Evolutionary conservation across 352 stramenopile species (phyloP).

Genomic region (Thalassiosira livingstoniorum): DNA sequence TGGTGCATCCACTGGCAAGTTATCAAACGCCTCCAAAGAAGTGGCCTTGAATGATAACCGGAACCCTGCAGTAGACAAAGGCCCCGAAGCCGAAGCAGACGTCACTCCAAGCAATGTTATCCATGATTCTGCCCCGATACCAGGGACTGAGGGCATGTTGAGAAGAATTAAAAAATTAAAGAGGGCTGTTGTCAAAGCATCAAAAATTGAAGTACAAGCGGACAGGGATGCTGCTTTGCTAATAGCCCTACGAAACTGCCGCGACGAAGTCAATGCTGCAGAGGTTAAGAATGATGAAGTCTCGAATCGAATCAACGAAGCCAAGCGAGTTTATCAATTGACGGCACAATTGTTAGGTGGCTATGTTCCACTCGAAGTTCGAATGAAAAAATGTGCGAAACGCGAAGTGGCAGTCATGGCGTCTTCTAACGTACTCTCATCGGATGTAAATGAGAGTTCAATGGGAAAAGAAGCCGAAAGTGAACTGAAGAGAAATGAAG

Average conservation of each 20-base stretch:
- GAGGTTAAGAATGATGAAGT: conserved; percentile 10
- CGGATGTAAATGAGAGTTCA: background rate
- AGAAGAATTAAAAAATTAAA: background rate
- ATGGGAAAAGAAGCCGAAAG: conserved; percentile 6
- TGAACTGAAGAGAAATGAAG: background rate
- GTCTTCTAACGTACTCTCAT: background rate
- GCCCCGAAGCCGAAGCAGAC: no score
- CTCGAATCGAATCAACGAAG: conserved; percentile 3
- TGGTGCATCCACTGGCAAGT: no score
- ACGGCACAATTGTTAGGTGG: conserved; percentile 31
- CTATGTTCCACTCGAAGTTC: conserved; percentile 37
- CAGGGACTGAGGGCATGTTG: background rate
- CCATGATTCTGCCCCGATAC: no score
- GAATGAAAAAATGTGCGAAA: conserved; percentile 1
- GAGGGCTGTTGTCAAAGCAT: conserved; percentile 1
- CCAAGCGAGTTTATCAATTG: conserved; percentile 40
- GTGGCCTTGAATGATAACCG: no score
- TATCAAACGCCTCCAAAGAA: no score
- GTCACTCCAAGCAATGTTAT: no score
- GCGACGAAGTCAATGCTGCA: conserved; percentile 32
- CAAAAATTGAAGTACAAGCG: conserved; percentile 19
- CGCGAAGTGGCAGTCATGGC: background rate
- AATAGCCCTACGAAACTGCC: conserved; percentile 16
- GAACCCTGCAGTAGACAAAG: no score
- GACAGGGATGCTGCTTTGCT: conserved; percentile 25